Conservation (phyloP, 2,329 filamentous ascomycete species). For the Fusarium redolens region DNA sequence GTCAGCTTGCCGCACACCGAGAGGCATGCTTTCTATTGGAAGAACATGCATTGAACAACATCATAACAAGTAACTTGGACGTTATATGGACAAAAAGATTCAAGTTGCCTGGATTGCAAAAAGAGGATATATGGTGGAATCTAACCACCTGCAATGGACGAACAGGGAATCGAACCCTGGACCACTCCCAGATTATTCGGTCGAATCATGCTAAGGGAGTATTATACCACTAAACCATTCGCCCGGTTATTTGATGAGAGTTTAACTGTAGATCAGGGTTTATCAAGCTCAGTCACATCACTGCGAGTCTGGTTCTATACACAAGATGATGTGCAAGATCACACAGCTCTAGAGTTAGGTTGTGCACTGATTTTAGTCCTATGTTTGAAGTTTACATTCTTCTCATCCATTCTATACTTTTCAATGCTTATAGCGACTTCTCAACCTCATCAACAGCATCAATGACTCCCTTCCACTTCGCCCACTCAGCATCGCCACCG, state of each 20-base stretch:
- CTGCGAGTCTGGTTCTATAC: background rate
- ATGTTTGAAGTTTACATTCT: background rate
- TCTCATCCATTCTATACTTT: background rate
- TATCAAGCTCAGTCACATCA: rapidly evolving
- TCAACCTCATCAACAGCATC: conserved; percentile 58
- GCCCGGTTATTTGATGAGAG: conserved; percentile 27
- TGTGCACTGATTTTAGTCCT: background rate
- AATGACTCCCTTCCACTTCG: conserved; percentile 60
- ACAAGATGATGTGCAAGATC: background rate
- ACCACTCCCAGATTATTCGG: conserved; percentile 43
- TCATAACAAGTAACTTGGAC: background rate
- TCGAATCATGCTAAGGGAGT: conserved; percentile 45
- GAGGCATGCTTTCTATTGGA: too few species aligned
- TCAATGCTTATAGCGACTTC: conserved; percentile 39
- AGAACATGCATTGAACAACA: background rate
- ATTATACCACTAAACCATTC: conserved; percentile 48
- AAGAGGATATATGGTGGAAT: conserved; percentile 4
- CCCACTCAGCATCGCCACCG: conserved; percentile 68
- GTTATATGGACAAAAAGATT: background rate
- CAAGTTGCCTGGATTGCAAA: background rate
- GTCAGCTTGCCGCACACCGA: background rate
- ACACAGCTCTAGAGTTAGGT: background rate
- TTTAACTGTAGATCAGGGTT: rapidly evolving
- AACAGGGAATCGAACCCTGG: conserved; percentile 47
- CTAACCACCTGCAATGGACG: conserved; percentile 41